A percentile compares a stretch with the other conserved stretches of the same genome.
Evolutionary conservation across 495 filamentous ascomycete species (phyloP).

Genomic region (Xylaria nigripes): DNA sequence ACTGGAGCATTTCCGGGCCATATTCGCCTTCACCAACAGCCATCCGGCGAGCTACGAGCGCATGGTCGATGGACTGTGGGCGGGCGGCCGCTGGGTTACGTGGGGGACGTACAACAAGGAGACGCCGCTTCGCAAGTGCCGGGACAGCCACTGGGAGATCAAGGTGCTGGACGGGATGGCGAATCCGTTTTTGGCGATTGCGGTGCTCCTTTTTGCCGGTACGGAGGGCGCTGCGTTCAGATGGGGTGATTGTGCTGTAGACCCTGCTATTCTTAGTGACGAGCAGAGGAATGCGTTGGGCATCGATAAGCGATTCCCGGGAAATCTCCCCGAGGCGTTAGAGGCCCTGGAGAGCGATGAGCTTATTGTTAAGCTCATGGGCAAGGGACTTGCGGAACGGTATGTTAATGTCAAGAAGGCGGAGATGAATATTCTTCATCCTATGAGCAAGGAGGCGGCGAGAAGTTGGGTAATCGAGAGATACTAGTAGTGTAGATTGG

Average conservation of each 20-base stretch:
- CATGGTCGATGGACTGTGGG: constrained; percentile 60
- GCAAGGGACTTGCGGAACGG: constrained; percentile 45
- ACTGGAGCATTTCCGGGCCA: constrained; percentile 52
- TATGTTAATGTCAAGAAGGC: constrained; percentile 54
- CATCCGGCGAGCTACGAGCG: constrained; percentile 54
- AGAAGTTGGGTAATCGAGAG: constrained; percentile 55
- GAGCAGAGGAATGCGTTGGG: constrained; percentile 45
- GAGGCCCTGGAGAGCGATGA: constrained; percentile 38
- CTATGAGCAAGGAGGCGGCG: constrained; percentile 36
- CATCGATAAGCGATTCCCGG: constrained; percentile 46
- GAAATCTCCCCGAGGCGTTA: constrained; percentile 46
- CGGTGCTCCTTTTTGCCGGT: constrained; percentile 60
- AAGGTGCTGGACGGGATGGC: constrained; percentile 62
- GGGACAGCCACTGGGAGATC: constrained; percentile 60
- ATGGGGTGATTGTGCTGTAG: constrained; percentile 50
- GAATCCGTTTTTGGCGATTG: constrained; percentile 62
- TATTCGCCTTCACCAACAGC: constrained; percentile 58
- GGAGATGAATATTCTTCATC: constrained; percentile 40
- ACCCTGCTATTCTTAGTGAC: constrained; percentile 42
- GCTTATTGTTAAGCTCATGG: constrained; percentile 39
- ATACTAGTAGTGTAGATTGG: no score
- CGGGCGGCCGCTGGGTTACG: constrained; percentile 61
- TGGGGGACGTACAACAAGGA: constrained; percentile 77
- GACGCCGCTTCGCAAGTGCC: constrained; percentile 54
- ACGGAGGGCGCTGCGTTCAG: constrained; percentile 48